Evolutionary conservation across 345 rosid genomes (phyloP), one percentile per base, ranked within the genome.

Genomic region (Abelmoschus esculentus): DNA sequence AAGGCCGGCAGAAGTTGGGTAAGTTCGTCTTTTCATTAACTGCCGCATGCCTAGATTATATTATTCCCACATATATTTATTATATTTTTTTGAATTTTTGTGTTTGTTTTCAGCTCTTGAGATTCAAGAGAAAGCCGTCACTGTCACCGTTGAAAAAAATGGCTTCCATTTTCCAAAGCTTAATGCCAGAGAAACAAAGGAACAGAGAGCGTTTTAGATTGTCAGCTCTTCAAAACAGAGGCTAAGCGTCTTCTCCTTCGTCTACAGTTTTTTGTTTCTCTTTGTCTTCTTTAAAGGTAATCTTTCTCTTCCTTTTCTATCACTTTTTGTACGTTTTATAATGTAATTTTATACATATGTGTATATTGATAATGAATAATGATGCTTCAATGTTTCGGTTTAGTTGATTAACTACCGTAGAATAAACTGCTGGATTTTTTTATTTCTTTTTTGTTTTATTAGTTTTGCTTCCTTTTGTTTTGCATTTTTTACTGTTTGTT

Each of bases 121-220:
- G 82, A 79, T 76, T 82, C 80, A 72, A 70, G 71, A 74, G 75
- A 73, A 74, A 40, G 14, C 69, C 75, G 17, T 49, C 53, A 8
- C 46, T 36, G 70, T 81, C 73, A 69, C 63, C 70, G 64, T 40
- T 54, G n/a, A 40, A 71, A 49, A 61, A 67, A 29, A 53, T 53
- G 79, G 77, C 9, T 40, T 40, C 46, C 12, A 40, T 9, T 79
- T 80, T 9, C 12, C 61, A 34, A 72, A 15, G 32, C 59, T 38
- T 34, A 49, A 50, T 15, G 38, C 19, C 67, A 46, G 47, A 38
- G 55, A 67, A 34, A 9, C 13, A 56, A 40, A 49, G 0, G 40
- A 5, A 42, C 9, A 4, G 65, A 28, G 65, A 26, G 54, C 1
- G 40, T 19, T 44, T 14, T n/a, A 15, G 73, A 29, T 57, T 50